Percentiles rank a stretch among this genome's conserved stretches.
Conservation (phyloP, 805 yeast species). For the Starmerella stigmatis region DNA sequence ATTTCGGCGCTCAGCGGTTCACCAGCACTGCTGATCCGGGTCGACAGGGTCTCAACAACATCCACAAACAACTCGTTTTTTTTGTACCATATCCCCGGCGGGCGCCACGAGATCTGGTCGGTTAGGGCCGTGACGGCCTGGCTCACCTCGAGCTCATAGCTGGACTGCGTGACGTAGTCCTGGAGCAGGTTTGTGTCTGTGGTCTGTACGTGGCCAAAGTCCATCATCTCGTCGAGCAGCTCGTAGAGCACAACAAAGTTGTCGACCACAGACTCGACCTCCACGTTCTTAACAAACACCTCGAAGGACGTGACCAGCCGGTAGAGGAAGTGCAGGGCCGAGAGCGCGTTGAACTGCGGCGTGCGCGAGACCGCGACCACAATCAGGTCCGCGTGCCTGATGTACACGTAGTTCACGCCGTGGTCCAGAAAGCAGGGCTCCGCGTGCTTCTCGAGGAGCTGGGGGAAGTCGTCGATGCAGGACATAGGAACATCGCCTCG, state of each 20-base stretch:
- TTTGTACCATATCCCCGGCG: constrained; percentile 76
- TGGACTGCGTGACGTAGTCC: constrained; percentile 61
- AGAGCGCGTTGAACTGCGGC: constrained; percentile 41
- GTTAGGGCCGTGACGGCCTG: constrained; percentile 67
- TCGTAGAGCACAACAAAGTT: constrained; percentile 69
- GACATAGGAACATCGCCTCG: constrained; percentile 55
- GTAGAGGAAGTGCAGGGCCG: constrained; percentile 46
- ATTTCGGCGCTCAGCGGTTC: constrained; percentile 47
- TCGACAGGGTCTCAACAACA: constrained; percentile 63
- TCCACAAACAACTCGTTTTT: constrained; percentile 87
- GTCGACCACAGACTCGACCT: constrained; percentile 54
- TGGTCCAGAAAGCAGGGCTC: constrained; percentile 40
- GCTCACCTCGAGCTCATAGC: constrained; percentile 33
- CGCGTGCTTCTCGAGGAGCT: constrained; percentile 36
- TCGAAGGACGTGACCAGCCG: constrained; percentile 38
- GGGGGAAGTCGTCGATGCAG: constrained; percentile 53
- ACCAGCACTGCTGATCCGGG: constrained; percentile 41
- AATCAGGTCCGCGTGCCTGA: constrained; percentile 42
- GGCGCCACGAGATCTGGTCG: constrained; percentile 79
- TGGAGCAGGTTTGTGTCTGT: constrained; percentile 68
- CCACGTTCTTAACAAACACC: constrained; percentile 40
- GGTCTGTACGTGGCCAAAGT: constrained; percentile 75
- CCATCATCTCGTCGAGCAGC: constrained; percentile 80
- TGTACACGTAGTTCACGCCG: constrained; percentile 48
- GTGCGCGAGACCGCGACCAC: constrained; percentile 29